Percentiles rank a stretch among this genome's conserved stretches.
Evolutionary conservation across 2,329 filamentous ascomycete species (phyloP).

Genomic region (Furcasterigmium furcatum): DNA sequence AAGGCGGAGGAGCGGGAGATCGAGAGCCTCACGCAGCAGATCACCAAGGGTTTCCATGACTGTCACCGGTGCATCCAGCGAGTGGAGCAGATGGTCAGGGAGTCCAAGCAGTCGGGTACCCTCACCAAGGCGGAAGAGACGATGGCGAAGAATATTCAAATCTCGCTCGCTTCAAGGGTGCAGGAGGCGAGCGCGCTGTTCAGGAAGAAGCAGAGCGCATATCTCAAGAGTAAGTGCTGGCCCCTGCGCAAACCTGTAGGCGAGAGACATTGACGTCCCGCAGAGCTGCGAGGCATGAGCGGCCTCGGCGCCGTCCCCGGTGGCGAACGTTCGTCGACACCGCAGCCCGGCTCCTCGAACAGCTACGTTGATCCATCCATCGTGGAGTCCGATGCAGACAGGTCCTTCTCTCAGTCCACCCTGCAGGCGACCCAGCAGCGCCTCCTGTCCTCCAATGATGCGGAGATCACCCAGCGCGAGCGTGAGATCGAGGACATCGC

Average conservation of each 20-base stretch:
- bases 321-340: constrained; percentile 50
- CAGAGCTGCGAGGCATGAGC: constrained; percentile 73
- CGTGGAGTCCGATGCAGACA: constrained; percentile 90
- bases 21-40: constrained; percentile 83
- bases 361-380: constrained; percentile 81
- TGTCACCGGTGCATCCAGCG: constrained; percentile 87
- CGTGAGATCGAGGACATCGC: constrained; percentile 97
- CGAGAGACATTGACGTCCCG: constrained; percentile 12
- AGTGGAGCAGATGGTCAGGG: constrained; percentile 82
- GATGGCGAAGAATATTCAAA: constrained; percentile 96
- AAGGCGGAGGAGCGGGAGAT: constrained; percentile 85
- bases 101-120: constrained; percentile 68
- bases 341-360: constrained; percentile 29
- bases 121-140: constrained; percentile 83
- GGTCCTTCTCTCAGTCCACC: constrained; percentile 85
- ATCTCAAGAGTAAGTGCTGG: constrained; percentile 73
- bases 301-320: constrained; percentile 51
- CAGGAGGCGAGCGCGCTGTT: constrained; percentile 91
- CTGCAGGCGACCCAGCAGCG: constrained; percentile 73
- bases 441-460: constrained; percentile 72
- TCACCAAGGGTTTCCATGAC: constrained; percentile 84
- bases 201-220: constrained; percentile 95
- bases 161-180: constrained; percentile 81
- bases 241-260: background rate
- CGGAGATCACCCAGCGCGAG: constrained; percentile 85